Conservation (phyloP, 2,329 filamentous ascomycete genomes). For the Pseudocercospora cruenta region DNA sequence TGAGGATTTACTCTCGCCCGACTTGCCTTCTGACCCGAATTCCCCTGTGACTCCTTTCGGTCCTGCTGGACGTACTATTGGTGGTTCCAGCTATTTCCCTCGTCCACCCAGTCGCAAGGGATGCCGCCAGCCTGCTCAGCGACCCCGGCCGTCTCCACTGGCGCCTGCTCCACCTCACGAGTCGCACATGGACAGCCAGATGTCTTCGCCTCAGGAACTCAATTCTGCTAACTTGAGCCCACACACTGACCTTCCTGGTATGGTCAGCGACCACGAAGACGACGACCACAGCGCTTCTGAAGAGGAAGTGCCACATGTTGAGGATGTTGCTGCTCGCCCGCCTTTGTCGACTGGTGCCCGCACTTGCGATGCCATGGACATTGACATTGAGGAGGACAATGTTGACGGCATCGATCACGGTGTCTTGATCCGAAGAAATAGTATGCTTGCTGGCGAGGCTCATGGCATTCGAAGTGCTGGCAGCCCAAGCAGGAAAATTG, state of each 20-base stretch:
- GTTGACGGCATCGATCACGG: constrained; percentile 39
- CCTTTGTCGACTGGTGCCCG: constrained; percentile 28
- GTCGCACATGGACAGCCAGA: constrained; percentile 27
- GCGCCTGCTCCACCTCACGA: constrained; percentile 24
- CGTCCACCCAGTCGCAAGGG: constrained; percentile 37
- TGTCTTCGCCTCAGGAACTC: constrained; percentile 36
- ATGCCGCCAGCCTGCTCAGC: constrained; percentile 30
- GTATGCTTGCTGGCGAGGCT: constrained; percentile 34
- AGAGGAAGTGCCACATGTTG: constrained; percentile 34
- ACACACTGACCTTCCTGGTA: constrained; percentile 52
- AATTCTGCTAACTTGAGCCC: constrained; percentile 46
- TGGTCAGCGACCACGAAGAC: constrained; percentile 56
- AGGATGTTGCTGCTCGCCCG: constrained; percentile 31
- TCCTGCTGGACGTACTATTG: constrained; percentile 24
- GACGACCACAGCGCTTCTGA: constrained; percentile 45
- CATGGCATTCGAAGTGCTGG: constrained; percentile 24
- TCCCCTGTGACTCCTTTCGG: constrained; percentile 28
- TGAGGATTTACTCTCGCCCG: constrained; percentile 35
- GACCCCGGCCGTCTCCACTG: constrained; percentile 39
- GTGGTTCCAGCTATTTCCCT: constrained; percentile 21
- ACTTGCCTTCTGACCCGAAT: constrained; percentile 25
- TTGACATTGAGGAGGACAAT: constrained; percentile 42
- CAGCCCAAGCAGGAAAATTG: constrained; percentile 30
- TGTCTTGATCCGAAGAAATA: constrained; percentile 40
- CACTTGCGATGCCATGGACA: constrained; percentile 39